phyloP scores from a whole-genome alignment of 1,284 basidiomycete species.

The Athelia sp. region DNA sequence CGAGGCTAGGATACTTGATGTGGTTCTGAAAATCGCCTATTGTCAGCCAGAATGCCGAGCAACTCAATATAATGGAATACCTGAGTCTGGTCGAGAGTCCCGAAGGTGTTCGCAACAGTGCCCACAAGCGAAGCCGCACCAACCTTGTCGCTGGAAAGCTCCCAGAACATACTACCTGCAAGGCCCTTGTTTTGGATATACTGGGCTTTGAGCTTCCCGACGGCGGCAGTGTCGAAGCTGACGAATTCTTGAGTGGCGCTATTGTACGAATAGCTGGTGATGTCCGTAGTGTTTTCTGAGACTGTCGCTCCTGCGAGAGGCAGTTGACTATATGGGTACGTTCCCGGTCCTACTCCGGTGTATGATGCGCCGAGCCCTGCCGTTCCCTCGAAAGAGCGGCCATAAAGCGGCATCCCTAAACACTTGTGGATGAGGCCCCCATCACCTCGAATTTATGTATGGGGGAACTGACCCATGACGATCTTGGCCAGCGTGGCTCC shows the following conservation, averaged over 20 bases:
- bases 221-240: slow-evolving; percentile 78
- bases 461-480: slow-evolving; percentile 54
- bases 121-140: slow-evolving; percentile 53
- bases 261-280: slow-evolving; percentile 81
- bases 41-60: background rate
- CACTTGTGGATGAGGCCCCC: background rate
- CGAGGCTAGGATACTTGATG: slow-evolving; percentile 35
- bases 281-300: slow-evolving; percentile 66
- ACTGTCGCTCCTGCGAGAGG: slow-evolving; percentile 61
- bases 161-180: slow-evolving; percentile 82
- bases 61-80: slow-evolving; percentile 11
- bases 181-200: slow-evolving; percentile 66
- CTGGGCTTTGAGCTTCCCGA: slow-evolving; percentile 69
- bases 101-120: slow-evolving; percentile 41
- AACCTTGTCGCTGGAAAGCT: slow-evolving; percentile 63
- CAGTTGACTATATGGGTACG: slow-evolving; percentile 74
- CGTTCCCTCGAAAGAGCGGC: slow-evolving; percentile 80
- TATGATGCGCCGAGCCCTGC: slow-evolving; percentile 72
- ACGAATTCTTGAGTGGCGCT: slow-evolving; percentile 57
- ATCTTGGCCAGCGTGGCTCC: slow-evolving; percentile 77
- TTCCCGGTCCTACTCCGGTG: slow-evolving; percentile 71
- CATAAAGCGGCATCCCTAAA: slow-evolving; percentile 78
- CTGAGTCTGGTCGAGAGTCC: slow-evolving; percentile 52
- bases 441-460: slow-evolving; percentile 2
- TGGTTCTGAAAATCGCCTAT: slow-evolving; percentile 46